Conservation (phyloP, 2,329 filamentous ascomycete species). For the Fusarium sp. region DNA sequence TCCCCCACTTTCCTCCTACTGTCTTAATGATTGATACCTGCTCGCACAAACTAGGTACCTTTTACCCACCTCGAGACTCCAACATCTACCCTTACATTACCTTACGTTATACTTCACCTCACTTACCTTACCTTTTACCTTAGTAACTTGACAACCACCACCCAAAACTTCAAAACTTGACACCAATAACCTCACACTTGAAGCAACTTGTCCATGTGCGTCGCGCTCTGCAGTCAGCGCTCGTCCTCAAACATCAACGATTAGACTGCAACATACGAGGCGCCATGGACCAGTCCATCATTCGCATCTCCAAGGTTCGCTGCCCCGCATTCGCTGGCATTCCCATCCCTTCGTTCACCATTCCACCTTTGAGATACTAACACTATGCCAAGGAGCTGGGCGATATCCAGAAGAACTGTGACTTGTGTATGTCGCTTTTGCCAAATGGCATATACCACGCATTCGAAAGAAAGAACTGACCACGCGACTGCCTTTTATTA, state of each 20-base stretch:
- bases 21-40: constrained; percentile 11
- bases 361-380: constrained; percentile 27
- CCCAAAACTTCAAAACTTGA: not conserved
- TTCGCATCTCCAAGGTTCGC: constrained; percentile 82
- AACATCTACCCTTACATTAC: constrained; percentile 1
- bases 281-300: constrained; percentile 77
- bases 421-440: constrained; percentile 72
- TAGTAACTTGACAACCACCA: not conserved
- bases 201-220: constrained; percentile 24
- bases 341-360: constrained; percentile 24
- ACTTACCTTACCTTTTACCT: not conserved
- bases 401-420: constrained; percentile 82
- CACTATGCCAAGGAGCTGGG: constrained; percentile 72
- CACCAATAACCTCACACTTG: not conserved
- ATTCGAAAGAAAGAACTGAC: constrained; percentile 3
- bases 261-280: constrained; percentile 26
- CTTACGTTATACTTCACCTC: not conserved
- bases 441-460: not conserved
- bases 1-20: constrained; percentile 33
- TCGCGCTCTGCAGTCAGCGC: constrained; percentile 8
- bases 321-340: constrained; percentile 35
- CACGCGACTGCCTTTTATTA: not conserved
- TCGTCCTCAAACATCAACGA: not conserved
- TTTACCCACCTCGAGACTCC: constrained; percentile 22
- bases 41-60: constrained; percentile 22